A percentile compares a stretch with the other conserved stretches of the same genome.
Conservation (phyloP, 176 grass and related monocot species). For the Hordeum marinum region DNA sequence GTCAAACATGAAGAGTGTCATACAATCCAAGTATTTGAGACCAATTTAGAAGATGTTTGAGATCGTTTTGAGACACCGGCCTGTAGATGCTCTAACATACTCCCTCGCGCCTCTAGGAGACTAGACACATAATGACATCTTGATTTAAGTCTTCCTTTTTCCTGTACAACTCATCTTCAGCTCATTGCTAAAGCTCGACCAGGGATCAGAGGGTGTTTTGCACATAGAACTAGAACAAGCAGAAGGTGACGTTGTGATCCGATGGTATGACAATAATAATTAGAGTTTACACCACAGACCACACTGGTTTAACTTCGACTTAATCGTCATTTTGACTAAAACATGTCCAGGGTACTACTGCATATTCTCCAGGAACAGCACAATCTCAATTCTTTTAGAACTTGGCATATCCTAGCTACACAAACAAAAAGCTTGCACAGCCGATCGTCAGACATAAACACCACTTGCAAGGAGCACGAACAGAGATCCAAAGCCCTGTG, state of each 20-base stretch:
- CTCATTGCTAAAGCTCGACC: not conserved
- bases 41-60: too few relatives aligned
- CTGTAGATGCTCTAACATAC: too few relatives aligned
- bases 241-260: not conserved
- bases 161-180: not conserved
- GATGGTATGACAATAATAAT: not conserved
- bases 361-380: too few relatives aligned
- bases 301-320: not conserved
- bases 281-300: not conserved
- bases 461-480: slow-evolving; percentile 90
- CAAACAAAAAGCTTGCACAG: not conserved
- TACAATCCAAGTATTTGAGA: too few relatives aligned
- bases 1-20: too few relatives aligned
- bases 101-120: too few relatives aligned
- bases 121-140: not conserved
- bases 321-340: not conserved
- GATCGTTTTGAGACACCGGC: too few relatives aligned
- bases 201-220: too few relatives aligned
- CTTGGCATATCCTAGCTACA: too few relatives aligned
- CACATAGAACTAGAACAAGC: not conserved
- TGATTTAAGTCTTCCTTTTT: not conserved
- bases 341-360: too few relatives aligned
- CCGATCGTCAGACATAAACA: slow-evolving; percentile 67
- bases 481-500: slow-evolving; percentile 88
- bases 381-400: too few relatives aligned